These are phyloP conservation scores for Adansonia rubrostipa DNA, from an alignment of 441 rosid genomes.

Conservation along the genomic window DNA sequence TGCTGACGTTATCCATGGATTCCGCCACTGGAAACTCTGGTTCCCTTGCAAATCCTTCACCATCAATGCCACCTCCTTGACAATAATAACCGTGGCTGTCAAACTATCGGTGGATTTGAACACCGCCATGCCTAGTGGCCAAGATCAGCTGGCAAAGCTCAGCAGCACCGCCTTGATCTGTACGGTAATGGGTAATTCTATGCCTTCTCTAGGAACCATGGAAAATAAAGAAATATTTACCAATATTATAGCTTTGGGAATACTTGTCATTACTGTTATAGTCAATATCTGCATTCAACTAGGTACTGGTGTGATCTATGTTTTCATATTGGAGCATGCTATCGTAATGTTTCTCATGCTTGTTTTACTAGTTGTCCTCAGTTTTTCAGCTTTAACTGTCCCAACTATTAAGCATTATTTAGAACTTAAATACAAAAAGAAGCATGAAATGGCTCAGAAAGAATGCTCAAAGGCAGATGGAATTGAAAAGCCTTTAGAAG, in stretches of 20 bases:
- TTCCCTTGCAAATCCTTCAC: slow-evolving; percentile 72
- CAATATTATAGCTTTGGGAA: slow-evolving; percentile 68
- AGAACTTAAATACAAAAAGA: slow-evolving; percentile 68
- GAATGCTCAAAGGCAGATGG: slow-evolving; percentile 41
- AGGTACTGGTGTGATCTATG: slow-evolving; percentile 79
- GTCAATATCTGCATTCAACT: slow-evolving; percentile 77
- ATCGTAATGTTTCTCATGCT: slow-evolving; percentile 61
- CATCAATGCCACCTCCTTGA: slow-evolving; percentile 78
- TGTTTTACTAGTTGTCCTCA: slow-evolving; percentile 53
- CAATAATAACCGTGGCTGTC: slow-evolving; percentile 63
- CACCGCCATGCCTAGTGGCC: slow-evolving; percentile 81
- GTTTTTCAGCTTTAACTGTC: slow-evolving; percentile 63
- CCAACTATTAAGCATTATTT: slow-evolving; percentile 55
- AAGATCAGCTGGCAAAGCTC: slow-evolving; percentile 90
- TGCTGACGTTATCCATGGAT: slow-evolving; percentile 60
- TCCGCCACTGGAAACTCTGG: slow-evolving; percentile 65
- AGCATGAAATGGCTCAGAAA: slow-evolving; percentile 51
- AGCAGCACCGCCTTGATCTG: slow-evolving; percentile 77
- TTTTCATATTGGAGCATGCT: slow-evolving; percentile 68
- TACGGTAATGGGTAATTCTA: slow-evolving; percentile 74
- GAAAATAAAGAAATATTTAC: slow-evolving; percentile 54
- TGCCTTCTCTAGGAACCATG: slow-evolving; percentile 89
- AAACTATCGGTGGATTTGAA: slow-evolving; percentile 87
- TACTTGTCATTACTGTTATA: slow-evolving; percentile 65
- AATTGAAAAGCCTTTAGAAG: slow-evolving; percentile 29